Conservation (phyloP, 2,329 filamentous ascomycete genomes). For the Sporothrix sp. region DNA sequence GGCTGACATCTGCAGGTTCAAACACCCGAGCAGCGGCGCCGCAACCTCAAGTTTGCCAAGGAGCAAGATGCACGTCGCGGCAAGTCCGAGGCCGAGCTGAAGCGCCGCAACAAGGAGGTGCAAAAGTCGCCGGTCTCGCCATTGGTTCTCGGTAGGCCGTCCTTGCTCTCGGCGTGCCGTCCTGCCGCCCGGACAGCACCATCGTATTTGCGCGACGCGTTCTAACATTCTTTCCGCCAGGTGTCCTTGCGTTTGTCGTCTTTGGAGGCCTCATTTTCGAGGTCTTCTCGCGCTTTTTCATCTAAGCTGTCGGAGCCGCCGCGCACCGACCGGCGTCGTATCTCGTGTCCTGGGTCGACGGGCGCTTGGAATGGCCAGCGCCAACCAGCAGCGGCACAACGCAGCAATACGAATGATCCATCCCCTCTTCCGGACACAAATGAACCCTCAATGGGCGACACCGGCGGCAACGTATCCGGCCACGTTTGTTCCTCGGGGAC, state of each 20-base stretch:
- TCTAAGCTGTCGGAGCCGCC: no score
- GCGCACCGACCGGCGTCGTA: no score
- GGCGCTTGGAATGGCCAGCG: no score
- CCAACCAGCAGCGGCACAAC: no score
- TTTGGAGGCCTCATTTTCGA: constrained; percentile 53
- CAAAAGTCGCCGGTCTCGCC: constrained; percentile 53
- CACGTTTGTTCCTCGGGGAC: no score
- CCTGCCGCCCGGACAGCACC: no score
- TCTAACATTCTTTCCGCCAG: constrained; percentile 26
- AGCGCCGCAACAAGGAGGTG: constrained; percentile 48
- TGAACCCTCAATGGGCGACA: no score
- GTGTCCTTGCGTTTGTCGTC: constrained; percentile 48
- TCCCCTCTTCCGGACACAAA: no score
- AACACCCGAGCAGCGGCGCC: constrained; percentile 73
- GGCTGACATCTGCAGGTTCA: constrained; percentile 49
- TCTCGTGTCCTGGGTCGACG: no score
- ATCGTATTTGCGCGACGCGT: background rate
- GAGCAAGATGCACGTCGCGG: constrained; percentile 64
- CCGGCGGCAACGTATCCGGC: no score
- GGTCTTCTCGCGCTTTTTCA: constrained; percentile 42
- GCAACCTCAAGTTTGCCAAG: constrained; percentile 70
- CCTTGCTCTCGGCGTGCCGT: background rate
- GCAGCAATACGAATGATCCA: no score
- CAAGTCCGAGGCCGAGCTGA: constrained; percentile 56
- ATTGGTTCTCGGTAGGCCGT: constrained; percentile 49